Percentiles rank a stretch among this genome's conserved stretches.
Conservation (phyloP, 2,329 filamentous ascomycete species). For the Monilinia vaccinii-corymbosi region DNA sequence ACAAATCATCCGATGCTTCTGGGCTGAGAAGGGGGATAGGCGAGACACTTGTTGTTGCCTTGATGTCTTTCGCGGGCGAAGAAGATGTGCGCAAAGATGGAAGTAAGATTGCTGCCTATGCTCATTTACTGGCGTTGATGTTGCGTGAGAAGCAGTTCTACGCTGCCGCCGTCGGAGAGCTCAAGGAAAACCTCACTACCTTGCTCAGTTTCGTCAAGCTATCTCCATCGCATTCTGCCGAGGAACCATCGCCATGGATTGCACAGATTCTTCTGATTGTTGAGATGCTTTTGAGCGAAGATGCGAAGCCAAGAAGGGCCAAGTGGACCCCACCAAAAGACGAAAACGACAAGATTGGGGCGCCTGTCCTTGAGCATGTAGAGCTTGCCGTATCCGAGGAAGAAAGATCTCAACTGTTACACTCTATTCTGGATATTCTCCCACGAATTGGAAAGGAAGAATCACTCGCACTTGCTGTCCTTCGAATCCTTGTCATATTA, state of each 20-base stretch:
- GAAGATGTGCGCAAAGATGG: slow-evolving; percentile 41
- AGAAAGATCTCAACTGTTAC: slow-evolving; percentile 63
- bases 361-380: slow-evolving; percentile 49
- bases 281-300: slow-evolving; percentile 82
- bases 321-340: slow-evolving; percentile 54
- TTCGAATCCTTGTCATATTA: slow-evolving; percentile 77
- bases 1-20: slow-evolving; percentile 47
- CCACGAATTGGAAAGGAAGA: slow-evolving; percentile 84
- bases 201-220: slow-evolving; percentile 74
- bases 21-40: slow-evolving; percentile 63
- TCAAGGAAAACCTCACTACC: slow-evolving; percentile 68
- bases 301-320: slow-evolving; percentile 69
- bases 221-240: slow-evolving; percentile 53
- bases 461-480: slow-evolving; percentile 70
- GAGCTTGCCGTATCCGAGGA: slow-evolving; percentile 54
- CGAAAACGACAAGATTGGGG: slow-evolving; percentile 40
- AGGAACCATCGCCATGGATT: slow-evolving; percentile 86
- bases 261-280: slow-evolving; percentile 83
- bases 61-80: slow-evolving; percentile 59
- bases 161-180: slow-evolving; percentile 58
- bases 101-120: slow-evolving; percentile 78
- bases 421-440: slow-evolving; percentile 71
- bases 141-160: slow-evolving; percentile 80
- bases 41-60: slow-evolving; percentile 70
- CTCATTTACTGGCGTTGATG: slow-evolving; percentile 81